A percentile compares a stretch with the other conserved stretches of the same genome.
phyloP scores from a whole-genome alignment of 495 filamentous ascomycete species.

The Sporormia fimetaria region DNA sequence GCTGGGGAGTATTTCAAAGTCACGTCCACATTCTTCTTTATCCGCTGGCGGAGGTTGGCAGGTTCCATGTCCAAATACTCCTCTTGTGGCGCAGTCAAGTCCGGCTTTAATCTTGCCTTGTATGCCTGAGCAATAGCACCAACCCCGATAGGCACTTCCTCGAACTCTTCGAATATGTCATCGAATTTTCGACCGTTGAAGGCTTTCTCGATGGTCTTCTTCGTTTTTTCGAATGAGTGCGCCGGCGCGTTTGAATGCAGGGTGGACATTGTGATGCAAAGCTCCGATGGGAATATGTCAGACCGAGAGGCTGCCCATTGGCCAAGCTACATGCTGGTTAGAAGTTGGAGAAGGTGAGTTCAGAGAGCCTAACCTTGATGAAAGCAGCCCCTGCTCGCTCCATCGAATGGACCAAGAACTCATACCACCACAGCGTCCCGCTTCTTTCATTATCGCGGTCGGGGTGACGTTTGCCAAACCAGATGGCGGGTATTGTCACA shows the following conservation, averaged over 20 bases:
- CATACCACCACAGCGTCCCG: slow-evolving; percentile 93
- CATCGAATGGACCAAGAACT: slow-evolving; percentile 78
- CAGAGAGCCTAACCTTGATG: slow-evolving; percentile 62
- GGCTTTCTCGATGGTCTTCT: slow-evolving; percentile 62
- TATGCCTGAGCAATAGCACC: slow-evolving; percentile 98
- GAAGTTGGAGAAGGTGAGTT: background rate
- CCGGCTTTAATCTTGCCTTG: slow-evolving; percentile 80
- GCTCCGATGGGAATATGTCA: slow-evolving; percentile 91
- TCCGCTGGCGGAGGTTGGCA: slow-evolving; percentile 49
- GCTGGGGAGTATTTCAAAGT: slow-evolving; percentile 76
- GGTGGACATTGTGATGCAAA: slow-evolving; percentile 89
- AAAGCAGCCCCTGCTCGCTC: slow-evolving; percentile 91
- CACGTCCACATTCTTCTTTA: slow-evolving; percentile 71
- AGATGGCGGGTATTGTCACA: slow-evolving; percentile 64
- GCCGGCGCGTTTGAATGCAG: slow-evolving; percentile 90
- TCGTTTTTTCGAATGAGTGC: slow-evolving; percentile 73
- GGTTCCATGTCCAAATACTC: slow-evolving; percentile 38
- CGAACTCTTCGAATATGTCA: slow-evolving; percentile 95
- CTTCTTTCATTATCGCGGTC: slow-evolving; percentile 55
- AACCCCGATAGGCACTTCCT: slow-evolving; percentile 81
- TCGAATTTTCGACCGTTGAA: slow-evolving; percentile 71
- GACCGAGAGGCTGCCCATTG: slow-evolving; percentile 98
- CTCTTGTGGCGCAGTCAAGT: slow-evolving; percentile 54
- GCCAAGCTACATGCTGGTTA: slow-evolving; percentile 52
- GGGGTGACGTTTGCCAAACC: slow-evolving; percentile 53